Conservation (phyloP, 768 basidiomycete genomes). For the Xerocomus brunneocitrinus region DNA sequence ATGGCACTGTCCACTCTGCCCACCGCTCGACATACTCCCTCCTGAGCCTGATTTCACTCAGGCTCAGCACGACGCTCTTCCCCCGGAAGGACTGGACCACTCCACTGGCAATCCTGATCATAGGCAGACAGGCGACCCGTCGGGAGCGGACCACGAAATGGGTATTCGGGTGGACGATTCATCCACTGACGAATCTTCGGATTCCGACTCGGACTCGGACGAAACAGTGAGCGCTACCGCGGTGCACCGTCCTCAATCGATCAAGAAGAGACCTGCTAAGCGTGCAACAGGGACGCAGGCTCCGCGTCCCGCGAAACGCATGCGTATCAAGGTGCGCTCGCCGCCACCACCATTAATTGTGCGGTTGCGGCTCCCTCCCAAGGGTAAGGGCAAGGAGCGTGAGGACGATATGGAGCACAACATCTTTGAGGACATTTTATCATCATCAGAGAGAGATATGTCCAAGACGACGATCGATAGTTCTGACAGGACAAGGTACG, state of each 20-base stretch:
- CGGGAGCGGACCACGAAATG: conserved; percentile 25
- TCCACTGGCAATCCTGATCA: conserved; percentile 21
- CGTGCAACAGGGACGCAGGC: conserved; percentile 20
- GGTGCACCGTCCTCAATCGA: conserved; percentile 10
- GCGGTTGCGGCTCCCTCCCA: conserved; percentile 52
- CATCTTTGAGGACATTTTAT: conserved; percentile 82
- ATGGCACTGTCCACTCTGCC: conserved; percentile 73
- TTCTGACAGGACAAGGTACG: conserved; percentile 66
- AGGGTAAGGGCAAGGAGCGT: conserved; percentile 63
- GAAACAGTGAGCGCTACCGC: conserved; percentile 14
- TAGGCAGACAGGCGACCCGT: conserved; percentile 26
- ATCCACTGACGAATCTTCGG: conserved; percentile 31
- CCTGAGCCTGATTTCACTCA: conserved; percentile 2
- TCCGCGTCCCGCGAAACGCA: conserved; percentile 40
- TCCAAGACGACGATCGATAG: conserved; percentile 58
- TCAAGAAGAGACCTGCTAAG: conserved; percentile 29
- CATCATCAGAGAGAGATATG: conserved; percentile 64
- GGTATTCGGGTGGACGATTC: conserved; percentile 35
- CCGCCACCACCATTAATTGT: conserved; percentile 38
- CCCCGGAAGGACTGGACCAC: conserved; percentile 28
- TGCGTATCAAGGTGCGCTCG: conserved; percentile 40
- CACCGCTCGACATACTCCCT: conserved; percentile 25
- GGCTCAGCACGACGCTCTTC: conserved; percentile 39
- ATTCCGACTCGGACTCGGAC: conserved; percentile 30
- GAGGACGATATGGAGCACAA: conserved; percentile 59